Percentiles rank a stretch among this genome's conserved stretches.
phyloP scores from a whole-genome alignment of 176 grass and related monocot genomes.

The Otatea glauca region DNA sequence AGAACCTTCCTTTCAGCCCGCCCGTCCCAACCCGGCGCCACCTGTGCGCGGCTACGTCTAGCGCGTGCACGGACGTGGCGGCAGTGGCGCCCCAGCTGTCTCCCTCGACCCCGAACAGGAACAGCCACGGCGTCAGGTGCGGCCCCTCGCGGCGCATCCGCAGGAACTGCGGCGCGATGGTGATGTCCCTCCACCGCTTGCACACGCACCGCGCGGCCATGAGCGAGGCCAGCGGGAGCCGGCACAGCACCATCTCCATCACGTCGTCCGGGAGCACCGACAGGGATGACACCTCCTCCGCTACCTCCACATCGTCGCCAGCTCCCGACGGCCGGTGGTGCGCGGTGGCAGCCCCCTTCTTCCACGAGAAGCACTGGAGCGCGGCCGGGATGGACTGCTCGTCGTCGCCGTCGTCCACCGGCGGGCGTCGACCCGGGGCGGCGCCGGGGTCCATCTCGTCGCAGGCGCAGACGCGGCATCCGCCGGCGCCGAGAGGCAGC shows the following conservation, averaged over 20 bases:
- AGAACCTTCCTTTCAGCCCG: slow-evolving; percentile 53
- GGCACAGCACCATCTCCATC: slow-evolving; percentile 75
- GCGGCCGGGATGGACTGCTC: not conserved
- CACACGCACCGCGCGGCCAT: slow-evolving; percentile 78
- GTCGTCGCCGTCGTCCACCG: not conserved
- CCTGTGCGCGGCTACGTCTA: slow-evolving; percentile 63
- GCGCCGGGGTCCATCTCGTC: slow-evolving; percentile 59
- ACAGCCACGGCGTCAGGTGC: slow-evolving; percentile 64
- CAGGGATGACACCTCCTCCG: not conserved
- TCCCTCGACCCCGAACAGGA: slow-evolving; percentile 68
- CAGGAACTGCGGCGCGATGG: slow-evolving; percentile 63
- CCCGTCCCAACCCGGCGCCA: slow-evolving; percentile 59
- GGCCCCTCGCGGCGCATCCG: slow-evolving; percentile 49
- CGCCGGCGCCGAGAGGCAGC: slow-evolving; percentile 60
- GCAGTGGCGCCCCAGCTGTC: slow-evolving; percentile 57
- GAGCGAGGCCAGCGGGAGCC: slow-evolving; percentile 71
- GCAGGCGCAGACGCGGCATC: slow-evolving; percentile 78
- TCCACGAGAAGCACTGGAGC: slow-evolving; percentile 59
- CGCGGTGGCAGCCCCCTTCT: slow-evolving; percentile 14
- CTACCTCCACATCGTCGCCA: not conserved
- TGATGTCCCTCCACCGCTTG: slow-evolving; percentile 80
- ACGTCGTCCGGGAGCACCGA: slow-evolving; percentile 79
- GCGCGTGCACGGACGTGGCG: slow-evolving; percentile 59
- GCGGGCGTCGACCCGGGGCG: slow-evolving; percentile 12
- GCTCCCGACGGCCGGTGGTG: not conserved